Evolutionary conservation across 805 yeast species (phyloP).

Genomic region (Saccharomycopsis fermentans): DNA sequence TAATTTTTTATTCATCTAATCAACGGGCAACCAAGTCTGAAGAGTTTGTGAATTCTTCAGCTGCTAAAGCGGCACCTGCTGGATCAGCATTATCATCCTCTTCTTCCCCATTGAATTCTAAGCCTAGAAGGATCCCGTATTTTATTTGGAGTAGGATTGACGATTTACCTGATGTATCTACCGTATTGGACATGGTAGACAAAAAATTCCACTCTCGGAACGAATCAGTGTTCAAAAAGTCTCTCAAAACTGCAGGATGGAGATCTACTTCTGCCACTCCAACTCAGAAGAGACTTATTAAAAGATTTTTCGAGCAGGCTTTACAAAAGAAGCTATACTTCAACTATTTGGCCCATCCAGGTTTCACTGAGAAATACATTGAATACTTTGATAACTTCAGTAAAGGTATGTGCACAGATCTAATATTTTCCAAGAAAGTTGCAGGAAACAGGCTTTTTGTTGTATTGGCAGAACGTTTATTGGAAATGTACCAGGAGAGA

Average conservation of each 20-base stretch:
- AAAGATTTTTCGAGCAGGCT: not conserved
- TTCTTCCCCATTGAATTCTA: not conserved
- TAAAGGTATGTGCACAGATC: slow-evolving; percentile 4
- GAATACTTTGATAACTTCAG: slow-evolving; percentile 1
- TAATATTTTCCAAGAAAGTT: slow-evolving; percentile 1
- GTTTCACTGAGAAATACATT: not conserved
- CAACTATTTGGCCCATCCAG: not conserved
- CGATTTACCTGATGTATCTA: not conserved
- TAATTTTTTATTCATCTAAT: not conserved
- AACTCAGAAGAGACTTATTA: not conserved
- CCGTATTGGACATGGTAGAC: not conserved
- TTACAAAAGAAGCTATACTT: not conserved
- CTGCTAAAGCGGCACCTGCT: not conserved
- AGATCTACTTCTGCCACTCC: not conserved
- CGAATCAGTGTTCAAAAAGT: not conserved
- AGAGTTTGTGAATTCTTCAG: not conserved
- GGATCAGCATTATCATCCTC: not conserved
- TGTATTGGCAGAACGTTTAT: not conserved
- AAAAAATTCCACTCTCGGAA: not conserved
- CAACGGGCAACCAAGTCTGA: not conserved
- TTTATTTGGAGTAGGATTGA: not conserved
- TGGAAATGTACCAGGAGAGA: not conserved
- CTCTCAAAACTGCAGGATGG: slow-evolving; percentile 1
- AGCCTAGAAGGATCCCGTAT: not conserved
- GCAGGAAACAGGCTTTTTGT: not conserved